Evolutionary conservation across 257 asterid species (phyloP), one percentile per base, ranked within the genome.

Genomic region (Jasminum sambac): DNA sequence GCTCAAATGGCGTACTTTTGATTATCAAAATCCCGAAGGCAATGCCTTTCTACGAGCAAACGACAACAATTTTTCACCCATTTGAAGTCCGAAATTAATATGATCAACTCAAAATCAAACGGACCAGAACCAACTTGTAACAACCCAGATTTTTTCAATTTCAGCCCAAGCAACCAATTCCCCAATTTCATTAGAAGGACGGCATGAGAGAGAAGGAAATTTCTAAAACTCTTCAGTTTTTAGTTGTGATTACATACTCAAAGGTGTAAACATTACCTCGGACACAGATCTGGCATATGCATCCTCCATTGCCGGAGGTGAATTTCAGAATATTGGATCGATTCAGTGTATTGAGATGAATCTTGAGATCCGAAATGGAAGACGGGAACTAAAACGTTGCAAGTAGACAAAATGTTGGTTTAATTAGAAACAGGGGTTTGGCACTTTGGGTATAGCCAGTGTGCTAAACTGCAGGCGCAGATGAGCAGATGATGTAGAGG

Each of bases 241-340:
- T 25, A 8, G 69, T 6, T 16, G 64, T 30, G 19, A 42, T 21
- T 7, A 38, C 50, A 11, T 68, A 64, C 70, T 63, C 39, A 36
- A 67, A 72, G 2, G 46, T n/a, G 25, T 76, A 38, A 21, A 42
- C 2, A 30, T 72, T 75, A 90, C 98, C 95, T 92, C 98, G 19
- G 84, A 13, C 59, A 75, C 85, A 71, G 97, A 92, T 92, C 96
- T 89, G 40, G 97, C 95, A 70, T 79, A 88, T 71, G 97, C 97
- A 84, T 90, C 89, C 70, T 92, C 97, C 98, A 92, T 92, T 64
- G 25, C 62, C 10, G 62, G 62, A 21, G 16, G 62, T 55, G 12
- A 21, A 55, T 55, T 21, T 55, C 62, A 21, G 16, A 55, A 55
- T 55, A 55, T 9, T 10, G 62, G 6, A 21, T 55, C 23, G 2